Base-by-base conservation (phyloP, 2,329 filamentous ascomycete species). In the Pyrenophora graminea region DNA sequence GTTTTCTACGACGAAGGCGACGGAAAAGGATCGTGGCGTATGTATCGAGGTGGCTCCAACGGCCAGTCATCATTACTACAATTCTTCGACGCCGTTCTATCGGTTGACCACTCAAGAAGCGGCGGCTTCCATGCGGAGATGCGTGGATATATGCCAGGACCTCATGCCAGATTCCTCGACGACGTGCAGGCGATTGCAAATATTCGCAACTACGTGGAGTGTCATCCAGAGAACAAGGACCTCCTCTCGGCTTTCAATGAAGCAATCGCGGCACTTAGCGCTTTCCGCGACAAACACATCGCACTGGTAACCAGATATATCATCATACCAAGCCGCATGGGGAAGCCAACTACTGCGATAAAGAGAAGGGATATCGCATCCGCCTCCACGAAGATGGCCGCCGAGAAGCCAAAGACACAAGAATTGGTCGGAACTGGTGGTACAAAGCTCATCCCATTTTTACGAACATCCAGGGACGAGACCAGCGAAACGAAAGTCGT, bases 1-100 rank as follows among this genome's bases (percentile, higher is more conserved):
- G 76, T 82, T 2, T 82, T 80, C 56, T 82, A 81, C 55, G 79
- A 82, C 45, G 67, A 77, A 33, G 80, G 79, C 3, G 60, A 78
- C 6, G 78, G 77, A 0, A 71, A 73, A 32, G 79, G 79, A 1
- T 66, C 76, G 10, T 82, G 79, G 79, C 71, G 73, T 17, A 76
- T 79, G 42, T 79, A 80, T 50, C 77, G 79, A 27, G 80, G 80
- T 2, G 80, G 80, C 0, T 82, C 80, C 55, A 83, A 83, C 58
- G 80, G 78, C 0, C 80, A 82, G 58, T 82, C 79, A 64, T 81
- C 80, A 0, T 55, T 83, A 39, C 74, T 83, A 3, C 80, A 82
- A 41, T 78, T 81, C 17, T 79, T 81, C 51, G 80, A 83, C 55
- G 78, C 80, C 6, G 77, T 79, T 2, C 72, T 83, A 2, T 79